phyloP scores from a whole-genome alignment of 768 basidiomycete genomes.

The Panellus pusillus region DNA sequence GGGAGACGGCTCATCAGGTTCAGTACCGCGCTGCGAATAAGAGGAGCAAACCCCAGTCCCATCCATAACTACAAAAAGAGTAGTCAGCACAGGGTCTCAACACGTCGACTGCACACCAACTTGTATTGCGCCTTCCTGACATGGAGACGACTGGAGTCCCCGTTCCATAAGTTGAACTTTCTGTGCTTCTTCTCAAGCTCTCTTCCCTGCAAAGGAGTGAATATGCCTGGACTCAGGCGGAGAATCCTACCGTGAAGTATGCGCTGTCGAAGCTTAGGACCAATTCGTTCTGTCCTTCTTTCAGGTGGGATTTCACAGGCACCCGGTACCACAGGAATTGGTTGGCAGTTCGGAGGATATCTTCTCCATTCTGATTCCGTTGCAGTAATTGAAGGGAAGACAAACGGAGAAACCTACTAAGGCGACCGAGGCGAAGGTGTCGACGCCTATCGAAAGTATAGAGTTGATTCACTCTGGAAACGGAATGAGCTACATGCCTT shows the following conservation, averaged over 20 bases:
- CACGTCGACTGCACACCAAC: constrained; percentile 38
- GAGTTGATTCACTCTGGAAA: no score
- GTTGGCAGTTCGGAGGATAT: constrained; percentile 77
- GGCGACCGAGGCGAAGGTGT: constrained; percentile 78
- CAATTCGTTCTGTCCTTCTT: constrained; percentile 63
- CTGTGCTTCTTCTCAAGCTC: constrained; percentile 66
- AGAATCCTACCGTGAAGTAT: constrained; percentile 56
- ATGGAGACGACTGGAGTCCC: constrained; percentile 86
- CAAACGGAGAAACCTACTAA: constrained; percentile 48
- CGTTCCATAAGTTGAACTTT: constrained; percentile 79
- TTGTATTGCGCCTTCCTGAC: constrained; percentile 94
- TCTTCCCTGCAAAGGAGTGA: constrained; percentile 51
- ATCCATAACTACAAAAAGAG: constrained; percentile 62
- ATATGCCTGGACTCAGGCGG: background rate
- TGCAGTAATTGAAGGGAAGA: background rate
- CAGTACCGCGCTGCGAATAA: background rate
- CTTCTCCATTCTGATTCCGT: constrained; percentile 60
- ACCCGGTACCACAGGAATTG: constrained; percentile 81
- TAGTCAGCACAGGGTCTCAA: background rate
- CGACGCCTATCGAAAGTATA: constrained; percentile 45
- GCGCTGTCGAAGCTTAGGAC: constrained; percentile 72
- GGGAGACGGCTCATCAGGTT: constrained; percentile 2
- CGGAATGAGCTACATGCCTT: constrained; percentile 36
- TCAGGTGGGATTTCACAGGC: constrained; percentile 53
- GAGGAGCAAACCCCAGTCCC: constrained; percentile 74